Evolutionary conservation across 371 early-diverging fungal species (phyloP).

Genomic region (Phascolomyces articulosus): DNA sequence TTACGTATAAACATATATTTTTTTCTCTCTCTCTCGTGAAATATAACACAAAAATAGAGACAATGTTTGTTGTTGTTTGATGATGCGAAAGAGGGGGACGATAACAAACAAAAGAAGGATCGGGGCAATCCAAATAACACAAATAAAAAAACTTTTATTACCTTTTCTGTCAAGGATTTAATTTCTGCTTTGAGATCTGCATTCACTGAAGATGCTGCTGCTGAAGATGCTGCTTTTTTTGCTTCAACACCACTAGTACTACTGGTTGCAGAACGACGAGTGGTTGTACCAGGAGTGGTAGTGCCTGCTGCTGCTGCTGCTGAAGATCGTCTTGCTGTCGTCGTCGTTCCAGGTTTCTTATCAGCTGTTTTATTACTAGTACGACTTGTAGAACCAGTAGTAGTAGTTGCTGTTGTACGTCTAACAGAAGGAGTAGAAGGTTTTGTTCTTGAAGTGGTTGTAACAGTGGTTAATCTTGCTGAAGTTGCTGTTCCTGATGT

Average conservation of each 20-base stretch:
- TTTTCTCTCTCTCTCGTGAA: not conserved
- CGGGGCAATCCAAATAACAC: not conserved
- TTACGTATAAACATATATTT: too few relatives aligned
- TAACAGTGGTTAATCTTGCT: not conserved
- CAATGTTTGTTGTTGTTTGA: not conserved
- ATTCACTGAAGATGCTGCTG: not conserved
- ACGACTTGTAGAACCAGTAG: not conserved
- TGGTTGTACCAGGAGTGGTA: not conserved
- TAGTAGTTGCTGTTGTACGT: not conserved
- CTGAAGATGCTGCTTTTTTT: not conserved
- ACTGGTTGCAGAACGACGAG: not conserved
- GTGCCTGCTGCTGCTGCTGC: not conserved
- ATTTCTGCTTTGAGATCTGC: conserved; percentile 10
- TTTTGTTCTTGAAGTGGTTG: not conserved
- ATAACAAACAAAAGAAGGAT: not conserved
- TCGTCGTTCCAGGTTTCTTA: not conserved
- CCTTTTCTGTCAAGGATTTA: conserved; percentile 7
- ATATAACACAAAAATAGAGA: not conserved
- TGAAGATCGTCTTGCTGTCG: not conserved
- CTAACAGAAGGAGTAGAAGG: not conserved
- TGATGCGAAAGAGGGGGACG: not conserved
- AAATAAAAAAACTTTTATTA: not conserved
- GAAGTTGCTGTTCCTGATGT: not conserved
- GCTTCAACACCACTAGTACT: not conserved
- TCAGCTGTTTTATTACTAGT: not conserved